These are phyloP conservation scores for Colletotrichum sp. DNA, from an alignment of 2,329 filamentous ascomycete species.

Conservation along the genomic window DNA sequence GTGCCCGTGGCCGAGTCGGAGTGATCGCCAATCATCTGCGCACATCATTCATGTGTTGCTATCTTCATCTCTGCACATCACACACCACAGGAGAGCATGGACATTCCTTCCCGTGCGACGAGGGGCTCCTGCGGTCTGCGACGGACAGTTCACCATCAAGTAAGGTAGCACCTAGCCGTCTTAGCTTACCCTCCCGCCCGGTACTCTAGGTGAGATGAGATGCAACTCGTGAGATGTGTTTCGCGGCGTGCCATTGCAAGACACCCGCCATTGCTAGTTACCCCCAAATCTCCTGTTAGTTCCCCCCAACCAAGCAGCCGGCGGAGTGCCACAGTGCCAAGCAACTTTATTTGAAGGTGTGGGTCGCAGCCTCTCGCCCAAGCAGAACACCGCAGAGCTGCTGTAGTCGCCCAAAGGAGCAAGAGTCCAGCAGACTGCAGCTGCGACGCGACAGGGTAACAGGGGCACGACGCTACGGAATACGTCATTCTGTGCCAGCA, in stretches of 20 bases:
- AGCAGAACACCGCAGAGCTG: not conserved
- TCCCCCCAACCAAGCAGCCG: constrained; percentile 13
- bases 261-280: constrained; percentile 1
- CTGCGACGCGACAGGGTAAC: not conserved
- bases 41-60: constrained; percentile 14
- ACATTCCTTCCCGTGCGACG: not conserved
- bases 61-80: not conserved
- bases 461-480: not conserved
- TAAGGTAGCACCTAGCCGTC: not conserved
- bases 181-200: not conserved
- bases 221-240: constrained; percentile 10
- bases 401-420: not conserved
- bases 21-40: constrained; percentile 13
- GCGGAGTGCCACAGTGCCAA: constrained; percentile 11
- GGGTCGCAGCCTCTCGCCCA: not conserved
- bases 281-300: not conserved
- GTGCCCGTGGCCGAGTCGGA: not conserved
- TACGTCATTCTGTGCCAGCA: constrained; percentile 18
- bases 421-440: not conserved
- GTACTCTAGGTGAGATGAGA: not conserved
- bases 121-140: not conserved
- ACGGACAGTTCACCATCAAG: not conserved
- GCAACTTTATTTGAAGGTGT: constrained; percentile 16
- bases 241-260: constrained; percentile 15
- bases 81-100: not conserved